phyloP scores from a whole-genome alignment of 1,284 basidiomycete genomes.

The Sporisorium graminicola region DNA sequence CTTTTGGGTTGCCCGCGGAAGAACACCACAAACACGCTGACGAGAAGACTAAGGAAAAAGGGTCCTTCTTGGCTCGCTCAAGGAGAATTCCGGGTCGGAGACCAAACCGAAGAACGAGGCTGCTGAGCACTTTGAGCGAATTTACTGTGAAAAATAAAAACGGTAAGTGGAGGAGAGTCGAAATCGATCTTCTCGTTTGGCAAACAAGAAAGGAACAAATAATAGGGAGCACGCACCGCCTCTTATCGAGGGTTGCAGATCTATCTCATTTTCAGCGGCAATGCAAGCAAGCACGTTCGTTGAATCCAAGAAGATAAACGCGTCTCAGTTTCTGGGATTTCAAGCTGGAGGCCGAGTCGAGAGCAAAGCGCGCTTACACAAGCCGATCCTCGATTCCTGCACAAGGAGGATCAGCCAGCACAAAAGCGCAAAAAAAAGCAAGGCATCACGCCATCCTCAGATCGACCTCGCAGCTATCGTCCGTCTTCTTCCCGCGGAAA shows the following conservation, averaged over 20 bases:
- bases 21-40: neutral
- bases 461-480: neutral
- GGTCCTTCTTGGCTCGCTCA: neutral
- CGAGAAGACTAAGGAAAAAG: constrained; percentile 4
- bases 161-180: constrained; percentile 19
- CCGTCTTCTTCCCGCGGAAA: neutral
- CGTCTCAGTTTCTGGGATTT: constrained; percentile 1
- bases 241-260: constrained; percentile 1
- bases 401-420: constrained; percentile 8
- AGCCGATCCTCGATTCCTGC: constrained; percentile 9
- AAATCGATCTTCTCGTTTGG: constrained; percentile 16
- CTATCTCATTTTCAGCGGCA: neutral
- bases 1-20: neutral
- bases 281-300: neutral
- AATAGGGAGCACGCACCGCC: neutral
- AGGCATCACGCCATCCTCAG: constrained; percentile 13
- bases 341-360: neutral
- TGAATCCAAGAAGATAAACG: neutral
- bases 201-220: neutral
- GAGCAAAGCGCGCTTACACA: constrained; percentile 7
- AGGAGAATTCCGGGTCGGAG: constrained; percentile 35
- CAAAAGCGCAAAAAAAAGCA: too few relatives aligned
- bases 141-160: too few relatives aligned
- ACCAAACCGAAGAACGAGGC: constrained; percentile 4
- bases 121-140: constrained; percentile 13